Conservation (phyloP, 495 filamentous ascomycete genomes). For the Clavariopsis aquatica region DNA sequence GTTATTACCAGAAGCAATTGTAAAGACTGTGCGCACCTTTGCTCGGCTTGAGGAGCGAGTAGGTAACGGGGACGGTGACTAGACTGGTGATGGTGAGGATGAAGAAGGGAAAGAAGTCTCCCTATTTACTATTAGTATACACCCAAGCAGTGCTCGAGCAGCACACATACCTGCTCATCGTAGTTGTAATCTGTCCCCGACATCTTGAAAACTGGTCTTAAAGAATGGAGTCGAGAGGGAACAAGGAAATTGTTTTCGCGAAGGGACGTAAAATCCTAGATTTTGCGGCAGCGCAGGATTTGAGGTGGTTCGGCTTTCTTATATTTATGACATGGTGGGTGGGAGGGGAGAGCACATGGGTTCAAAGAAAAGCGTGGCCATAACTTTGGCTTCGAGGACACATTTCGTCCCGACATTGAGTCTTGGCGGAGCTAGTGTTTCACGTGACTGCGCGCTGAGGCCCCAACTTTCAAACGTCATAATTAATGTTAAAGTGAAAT, state of each 20-base stretch:
- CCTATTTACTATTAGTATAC: slow-evolving; percentile 53
- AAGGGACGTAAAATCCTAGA: background rate
- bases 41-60: slow-evolving; percentile 74
- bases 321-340: background rate
- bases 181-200: slow-evolving; percentile 92
- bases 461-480: no score
- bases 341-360: background rate
- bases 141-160: background rate
- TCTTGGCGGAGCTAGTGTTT: background rate
- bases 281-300: slow-evolving; percentile 5
- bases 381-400: slow-evolving; percentile 9
- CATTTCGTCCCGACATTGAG: background rate
- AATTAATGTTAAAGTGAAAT: no score
- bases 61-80: slow-evolving; percentile 88
- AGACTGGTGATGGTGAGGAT: slow-evolving; percentile 86
- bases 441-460: slow-evolving; percentile 3
- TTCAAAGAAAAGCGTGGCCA: background rate
- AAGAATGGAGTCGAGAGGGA: background rate
- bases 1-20: background rate
- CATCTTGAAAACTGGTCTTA: slow-evolving; percentile 23
- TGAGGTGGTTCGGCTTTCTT: background rate
- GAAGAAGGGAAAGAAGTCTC: slow-evolving; percentile 99
- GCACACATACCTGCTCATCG: slow-evolving; percentile 73
- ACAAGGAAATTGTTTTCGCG: background rate
- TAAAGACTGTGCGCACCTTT: slow-evolving; percentile 56